Conservation (phyloP, 805 yeast genomes). For the Diddensiella transvaalensis region DNA sequence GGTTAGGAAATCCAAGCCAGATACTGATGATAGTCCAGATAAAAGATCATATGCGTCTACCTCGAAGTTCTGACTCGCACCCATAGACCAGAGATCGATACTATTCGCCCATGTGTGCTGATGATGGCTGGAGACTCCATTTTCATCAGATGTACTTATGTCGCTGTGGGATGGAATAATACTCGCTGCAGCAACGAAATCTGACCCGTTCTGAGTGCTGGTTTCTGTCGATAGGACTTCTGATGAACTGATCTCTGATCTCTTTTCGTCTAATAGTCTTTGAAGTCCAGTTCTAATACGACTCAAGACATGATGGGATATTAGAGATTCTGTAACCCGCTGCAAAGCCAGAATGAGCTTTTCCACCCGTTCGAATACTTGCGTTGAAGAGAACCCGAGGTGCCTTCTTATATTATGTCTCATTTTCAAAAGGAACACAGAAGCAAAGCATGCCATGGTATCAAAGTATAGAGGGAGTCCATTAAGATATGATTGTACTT, state of each 20-base stretch:
- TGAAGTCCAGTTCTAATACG: conserved; percentile 3
- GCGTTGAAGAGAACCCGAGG: background rate
- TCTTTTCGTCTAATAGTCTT: conserved; percentile 2
- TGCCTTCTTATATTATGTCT: background rate
- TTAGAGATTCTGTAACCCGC: background rate
- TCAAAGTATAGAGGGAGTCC: conserved; percentile 11
- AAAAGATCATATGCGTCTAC: conserved; percentile 5
- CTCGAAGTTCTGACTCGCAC: conserved; percentile 7
- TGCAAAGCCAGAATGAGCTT: background rate
- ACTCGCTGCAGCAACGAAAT: conserved; percentile 7
- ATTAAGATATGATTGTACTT: conserved; percentile 3
- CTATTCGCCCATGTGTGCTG: background rate
- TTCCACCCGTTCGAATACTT: conserved; percentile 1
- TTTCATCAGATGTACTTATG: background rate
- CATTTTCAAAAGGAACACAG: conserved; percentile 8
- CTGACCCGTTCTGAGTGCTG: background rate
- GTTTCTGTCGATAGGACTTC: background rate
- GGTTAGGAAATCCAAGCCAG: conserved; percentile 3
- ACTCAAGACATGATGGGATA: conserved; percentile 5
- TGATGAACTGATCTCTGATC: background rate
- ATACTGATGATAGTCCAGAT: conserved; percentile 2
- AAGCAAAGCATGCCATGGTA: conserved; percentile 9
- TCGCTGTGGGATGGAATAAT: conserved; percentile 1
- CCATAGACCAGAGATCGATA: conserved; percentile 2
- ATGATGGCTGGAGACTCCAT: background rate